phyloP scores from a whole-genome alignment of 2,329 filamentous ascomycete species.

The Calonectria honghensis region DNA sequence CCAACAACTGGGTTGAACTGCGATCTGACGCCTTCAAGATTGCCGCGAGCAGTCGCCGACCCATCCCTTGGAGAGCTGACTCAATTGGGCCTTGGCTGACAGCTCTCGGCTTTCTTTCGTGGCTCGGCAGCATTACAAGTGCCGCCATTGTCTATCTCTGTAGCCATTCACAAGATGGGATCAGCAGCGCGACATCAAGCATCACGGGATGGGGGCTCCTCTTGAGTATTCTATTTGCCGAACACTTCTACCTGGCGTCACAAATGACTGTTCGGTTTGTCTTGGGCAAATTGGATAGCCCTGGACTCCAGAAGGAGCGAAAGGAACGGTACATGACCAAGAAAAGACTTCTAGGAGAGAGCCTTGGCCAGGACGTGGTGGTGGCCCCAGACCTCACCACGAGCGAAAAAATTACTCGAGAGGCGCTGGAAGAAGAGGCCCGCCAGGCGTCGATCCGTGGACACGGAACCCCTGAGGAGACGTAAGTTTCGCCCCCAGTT shows the following conservation, averaged over 20 bases:
- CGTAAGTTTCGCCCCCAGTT: constrained; percentile 59
- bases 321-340: constrained; percentile 87
- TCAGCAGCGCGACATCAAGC: constrained; percentile 70
- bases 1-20: constrained; percentile 98
- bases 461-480: constrained; percentile 70
- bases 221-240: constrained; percentile 87
- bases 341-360: constrained; percentile 86
- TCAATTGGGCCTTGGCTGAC: constrained; percentile 96
- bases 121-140: constrained; percentile 92
- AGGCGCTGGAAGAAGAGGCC: constrained; percentile 79
- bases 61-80: constrained; percentile 91
- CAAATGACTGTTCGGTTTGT: constrained; percentile 83
- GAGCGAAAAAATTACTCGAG: constrained; percentile 79
- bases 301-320: constrained; percentile 89
- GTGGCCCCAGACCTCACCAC: constrained; percentile 69
- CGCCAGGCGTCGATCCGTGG: constrained; percentile 69
- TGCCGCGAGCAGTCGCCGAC: constrained; percentile 89
- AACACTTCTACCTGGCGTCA: constrained; percentile 90
- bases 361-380: constrained; percentile 74
- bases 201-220: constrained; percentile 89
- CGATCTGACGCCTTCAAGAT: constrained; percentile 97
- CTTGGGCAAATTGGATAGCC: constrained; percentile 88
- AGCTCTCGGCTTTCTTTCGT: constrained; percentile 90
- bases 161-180: constrained; percentile 79
- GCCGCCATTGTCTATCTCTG: constrained; percentile 94